Percentiles rank a stretch among this genome's conserved stretches.
These are phyloP conservation scores for Macrocybe sp. DNA, from an alignment of 1,284 basidiomycete species.

Conservation along the genomic window DNA sequence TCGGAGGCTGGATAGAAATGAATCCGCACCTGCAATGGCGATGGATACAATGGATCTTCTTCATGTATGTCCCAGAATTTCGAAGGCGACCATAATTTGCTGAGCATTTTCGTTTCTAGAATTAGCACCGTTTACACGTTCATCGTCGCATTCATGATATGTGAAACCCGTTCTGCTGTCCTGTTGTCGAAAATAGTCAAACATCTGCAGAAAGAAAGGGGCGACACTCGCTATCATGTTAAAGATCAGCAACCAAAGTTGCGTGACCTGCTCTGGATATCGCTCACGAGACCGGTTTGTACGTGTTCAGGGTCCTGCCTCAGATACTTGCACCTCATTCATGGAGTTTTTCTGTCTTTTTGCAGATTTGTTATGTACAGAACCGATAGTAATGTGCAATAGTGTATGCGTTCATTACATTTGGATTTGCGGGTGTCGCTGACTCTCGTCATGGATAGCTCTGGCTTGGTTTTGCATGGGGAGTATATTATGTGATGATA, in stretches of 20 bases:
- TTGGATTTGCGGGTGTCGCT: too few relatives aligned
- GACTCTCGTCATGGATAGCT: too few relatives aligned
- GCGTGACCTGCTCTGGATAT: conserved; percentile 53
- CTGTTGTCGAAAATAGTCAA: conserved; percentile 56
- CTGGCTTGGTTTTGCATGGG: conserved; percentile 79
- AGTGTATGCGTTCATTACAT: conserved; percentile 32
- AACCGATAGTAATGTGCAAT: conserved; percentile 73
- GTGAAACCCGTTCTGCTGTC: conserved; percentile 59
- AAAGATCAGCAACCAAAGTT: conserved; percentile 61
- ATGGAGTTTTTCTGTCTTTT: not conserved
- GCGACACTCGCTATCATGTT: conserved; percentile 52
- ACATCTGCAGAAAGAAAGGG: conserved; percentile 56
- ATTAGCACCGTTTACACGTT: conserved; percentile 40
- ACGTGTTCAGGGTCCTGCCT: conserved; percentile 18
- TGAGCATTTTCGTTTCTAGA: conserved; percentile 21
- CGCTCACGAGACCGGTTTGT: conserved; percentile 68
- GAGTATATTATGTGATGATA: conserved; percentile 67
- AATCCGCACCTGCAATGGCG: conserved; percentile 61
- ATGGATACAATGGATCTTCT: conserved; percentile 81
- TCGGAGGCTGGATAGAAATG: conserved; percentile 69
- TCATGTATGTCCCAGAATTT: conserved; percentile 40
- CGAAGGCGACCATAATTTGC: too few relatives aligned
- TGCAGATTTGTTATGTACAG: conserved; percentile 61
- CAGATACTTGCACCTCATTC: not conserved
- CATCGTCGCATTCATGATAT: conserved; percentile 44